Evolutionary conservation across 176 grass and related monocot genomes (phyloP).

Genomic region (Ampelocalamus luodianensis): DNA sequence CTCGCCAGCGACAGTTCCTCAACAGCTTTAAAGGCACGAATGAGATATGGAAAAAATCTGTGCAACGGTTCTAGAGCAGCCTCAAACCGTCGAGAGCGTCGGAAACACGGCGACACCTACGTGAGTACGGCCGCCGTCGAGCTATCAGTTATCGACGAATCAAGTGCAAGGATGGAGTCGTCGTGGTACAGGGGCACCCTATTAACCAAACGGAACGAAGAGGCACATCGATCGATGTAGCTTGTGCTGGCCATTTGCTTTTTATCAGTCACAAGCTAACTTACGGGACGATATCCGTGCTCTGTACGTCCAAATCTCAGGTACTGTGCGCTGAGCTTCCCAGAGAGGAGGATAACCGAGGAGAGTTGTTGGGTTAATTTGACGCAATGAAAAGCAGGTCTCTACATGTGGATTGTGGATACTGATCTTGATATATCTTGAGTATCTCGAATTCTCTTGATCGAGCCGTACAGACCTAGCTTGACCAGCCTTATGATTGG

Average conservation of each 20-base stretch:
- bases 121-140: conserved; percentile 16
- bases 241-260: neutral
- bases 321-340: neutral
- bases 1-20: no score
- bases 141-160: neutral
- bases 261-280: neutral
- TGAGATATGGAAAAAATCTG: neutral
- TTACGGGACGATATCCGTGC: no score
- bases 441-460: neutral
- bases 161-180: neutral
- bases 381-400: neutral
- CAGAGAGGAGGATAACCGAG: no score
- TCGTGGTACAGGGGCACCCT: neutral
- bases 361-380: neutral
- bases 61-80: conserved; percentile 15
- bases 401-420: neutral
- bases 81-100: neutral
- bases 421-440: neutral
- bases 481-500: neutral
- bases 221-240: neutral
- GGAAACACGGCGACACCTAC: conserved; percentile 14
- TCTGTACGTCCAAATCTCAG: neutral
- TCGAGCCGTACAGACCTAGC: neutral
- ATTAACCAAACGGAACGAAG: neutral
- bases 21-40: neutral